Evolutionary conservation across 805 yeast species (phyloP).

Genomic region (Ogataea pini): DNA sequence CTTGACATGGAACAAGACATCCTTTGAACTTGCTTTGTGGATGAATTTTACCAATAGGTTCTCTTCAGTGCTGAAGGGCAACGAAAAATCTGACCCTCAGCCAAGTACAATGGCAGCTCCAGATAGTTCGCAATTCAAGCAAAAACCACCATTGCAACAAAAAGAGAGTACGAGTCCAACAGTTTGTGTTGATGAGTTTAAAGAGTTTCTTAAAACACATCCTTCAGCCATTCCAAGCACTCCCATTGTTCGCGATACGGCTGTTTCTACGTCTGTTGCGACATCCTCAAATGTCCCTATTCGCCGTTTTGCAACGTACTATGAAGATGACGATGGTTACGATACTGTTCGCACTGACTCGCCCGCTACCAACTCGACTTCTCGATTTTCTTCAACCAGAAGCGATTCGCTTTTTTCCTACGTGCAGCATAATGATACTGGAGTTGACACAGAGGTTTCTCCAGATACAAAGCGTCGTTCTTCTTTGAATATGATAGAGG

Average conservation of each 20-base stretch:
- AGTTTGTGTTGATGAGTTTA: background rate
- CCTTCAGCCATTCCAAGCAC: constrained; percentile 6
- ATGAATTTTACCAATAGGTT: background rate
- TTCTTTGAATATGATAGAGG: constrained; percentile 17
- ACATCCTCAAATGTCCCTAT: constrained; percentile 2
- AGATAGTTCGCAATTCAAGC: too few relatives aligned
- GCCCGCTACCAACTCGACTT: constrained; percentile 10
- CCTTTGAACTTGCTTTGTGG: constrained; percentile 13
- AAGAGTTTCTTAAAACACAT: background rate
- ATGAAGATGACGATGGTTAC: constrained; percentile 29
- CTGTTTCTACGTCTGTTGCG: background rate
- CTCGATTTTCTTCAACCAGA: constrained; percentile 16
- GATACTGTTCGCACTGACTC: constrained; percentile 17
- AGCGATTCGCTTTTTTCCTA: constrained; percentile 19
- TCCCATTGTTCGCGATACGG: background rate
- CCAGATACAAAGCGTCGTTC: constrained; percentile 12
- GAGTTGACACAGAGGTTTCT: constrained; percentile 9
- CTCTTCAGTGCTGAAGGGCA: background rate
- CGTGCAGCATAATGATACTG: constrained; percentile 6
- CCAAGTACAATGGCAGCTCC: background rate
- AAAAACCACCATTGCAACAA: background rate
- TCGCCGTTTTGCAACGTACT: constrained; percentile 17
- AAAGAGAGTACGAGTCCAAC: too few relatives aligned
- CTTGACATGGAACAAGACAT: constrained; percentile 13
- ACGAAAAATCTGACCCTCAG: background rate